These are phyloP conservation scores for Aspergillus nanangensis DNA, from an alignment of 495 filamentous ascomycete genomes.

Conservation along the genomic window DNA sequence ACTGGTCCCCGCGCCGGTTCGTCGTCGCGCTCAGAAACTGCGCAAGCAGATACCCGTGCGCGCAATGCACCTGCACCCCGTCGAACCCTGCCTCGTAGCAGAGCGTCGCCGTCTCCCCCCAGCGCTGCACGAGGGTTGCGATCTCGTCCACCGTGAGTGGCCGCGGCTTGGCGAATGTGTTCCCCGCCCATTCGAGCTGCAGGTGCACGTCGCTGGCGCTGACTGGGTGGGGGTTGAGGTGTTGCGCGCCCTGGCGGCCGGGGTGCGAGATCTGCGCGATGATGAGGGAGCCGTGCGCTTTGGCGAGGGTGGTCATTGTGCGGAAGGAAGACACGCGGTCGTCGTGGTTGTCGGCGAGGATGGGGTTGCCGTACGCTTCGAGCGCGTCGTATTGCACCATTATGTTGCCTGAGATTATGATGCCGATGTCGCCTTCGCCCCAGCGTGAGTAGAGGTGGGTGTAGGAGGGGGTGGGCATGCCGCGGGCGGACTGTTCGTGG, in stretches of 20 bases:
- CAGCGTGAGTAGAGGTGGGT: constrained; percentile 54
- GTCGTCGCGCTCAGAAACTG: constrained; percentile 53
- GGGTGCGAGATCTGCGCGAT: constrained; percentile 58
- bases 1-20: constrained; percentile 50
- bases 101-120: constrained; percentile 51
- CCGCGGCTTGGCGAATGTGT: constrained; percentile 43
- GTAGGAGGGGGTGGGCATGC: constrained; percentile 51
- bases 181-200: constrained; percentile 35
- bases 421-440: constrained; percentile 52
- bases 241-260: constrained; percentile 47
- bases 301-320: constrained; percentile 40
- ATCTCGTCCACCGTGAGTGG: constrained; percentile 47
- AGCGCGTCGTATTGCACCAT: constrained; percentile 54
- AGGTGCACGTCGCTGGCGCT: constrained; percentile 56
- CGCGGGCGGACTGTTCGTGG: constrained; percentile 42
- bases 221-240: constrained; percentile 49
- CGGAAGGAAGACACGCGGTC: constrained; percentile 54
- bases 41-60: constrained; percentile 57
- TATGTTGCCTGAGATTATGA: constrained; percentile 57
- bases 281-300: constrained; percentile 48
- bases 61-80: constrained; percentile 51
- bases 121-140: constrained; percentile 40
- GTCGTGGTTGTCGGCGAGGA: constrained; percentile 48
- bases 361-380: constrained; percentile 50
- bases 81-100: constrained; percentile 53